Conservation (phyloP, 495 filamentous ascomycete genomes). For the Hypoxylon subgilvum region DNA sequence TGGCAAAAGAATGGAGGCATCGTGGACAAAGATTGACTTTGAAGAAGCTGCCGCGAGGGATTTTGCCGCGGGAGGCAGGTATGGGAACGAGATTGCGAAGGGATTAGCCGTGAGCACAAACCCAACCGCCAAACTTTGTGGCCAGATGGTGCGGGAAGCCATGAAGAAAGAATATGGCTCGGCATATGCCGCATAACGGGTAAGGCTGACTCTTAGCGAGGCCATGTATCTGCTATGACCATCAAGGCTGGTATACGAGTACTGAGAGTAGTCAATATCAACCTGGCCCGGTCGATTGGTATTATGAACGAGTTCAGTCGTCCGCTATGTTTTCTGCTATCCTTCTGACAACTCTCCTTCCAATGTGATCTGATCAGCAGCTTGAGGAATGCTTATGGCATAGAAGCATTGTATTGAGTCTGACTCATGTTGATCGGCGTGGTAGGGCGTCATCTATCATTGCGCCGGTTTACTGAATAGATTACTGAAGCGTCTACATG, state of each 20-base stretch:
- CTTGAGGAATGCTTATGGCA: too few relatives aligned
- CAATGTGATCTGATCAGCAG: too few relatives aligned
- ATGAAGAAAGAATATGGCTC: conserved; percentile 75
- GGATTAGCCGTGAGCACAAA: conserved; percentile 80
- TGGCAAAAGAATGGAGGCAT: conserved; percentile 44
- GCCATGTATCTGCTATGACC: background rate
- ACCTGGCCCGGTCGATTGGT: conserved; percentile 11
- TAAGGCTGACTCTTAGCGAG: background rate
- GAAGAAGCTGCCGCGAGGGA: conserved; percentile 76
- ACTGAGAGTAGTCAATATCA: background rate
- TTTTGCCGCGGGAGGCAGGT: conserved; percentile 76
- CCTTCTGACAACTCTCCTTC: background rate
- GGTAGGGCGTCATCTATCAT: conserved; percentile 3
- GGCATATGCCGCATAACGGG: conserved; percentile 39
- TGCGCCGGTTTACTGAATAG: conserved; percentile 10
- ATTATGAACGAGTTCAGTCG: background rate
- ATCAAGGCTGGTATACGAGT: background rate
- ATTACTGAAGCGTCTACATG: conserved; percentile 22
- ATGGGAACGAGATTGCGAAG: conserved; percentile 79
- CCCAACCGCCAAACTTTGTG: conserved; percentile 88
- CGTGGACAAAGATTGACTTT: conserved; percentile 59
- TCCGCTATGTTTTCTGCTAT: background rate
- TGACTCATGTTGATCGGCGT: background rate
- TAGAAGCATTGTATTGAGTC: too few relatives aligned
- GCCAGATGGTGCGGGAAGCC: conserved; percentile 83